Base-by-base conservation (phyloP, 1,284 basidiomycete genomes). In the Fomitopsis schrenkii region DNA sequence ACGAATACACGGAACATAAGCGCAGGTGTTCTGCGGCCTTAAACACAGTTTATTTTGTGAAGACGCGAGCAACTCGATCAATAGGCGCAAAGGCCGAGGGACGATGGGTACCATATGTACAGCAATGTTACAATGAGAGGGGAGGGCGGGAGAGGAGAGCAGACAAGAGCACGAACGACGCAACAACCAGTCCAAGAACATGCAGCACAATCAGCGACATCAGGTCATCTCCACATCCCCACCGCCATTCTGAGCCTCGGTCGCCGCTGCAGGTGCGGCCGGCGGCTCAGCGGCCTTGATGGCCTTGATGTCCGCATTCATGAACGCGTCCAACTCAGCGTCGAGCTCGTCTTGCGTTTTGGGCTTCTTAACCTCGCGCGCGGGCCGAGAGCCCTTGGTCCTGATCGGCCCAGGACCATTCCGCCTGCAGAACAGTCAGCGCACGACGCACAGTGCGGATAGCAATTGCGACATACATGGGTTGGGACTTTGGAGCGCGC, bases 301-400 rank as follows among this genome's bases (percentile, higher is more conserved):
- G 30, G 71, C 62, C n/a, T 71, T 65, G 14, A 46, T 76, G n/a
- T 84, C 81, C 63, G 87, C 85, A 22, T 82, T 85, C 93, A 97
- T 95, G 75, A 96, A 97, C 1, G 89, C 87, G 67, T 97, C 95
- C 64, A 98, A 75, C 77, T 98, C 95, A 71, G 86, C 88, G 75
- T 98, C 96, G 60, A 98, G 77, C 67, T 97, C 94, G 59, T 87
- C 91, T 5, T 85, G 88, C 8, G 91, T 94, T 71, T 91, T 83
- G 36, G 79, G 79, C 71, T 83, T 84, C 71, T 83, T 85, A 5
- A 76, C 76, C 63, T 59, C 70, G 28, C 71, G 73, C 50, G 71
- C 67, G 14, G 72, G 60, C 60, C 67, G 70, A 54, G 61, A 65
- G 55, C 59, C 30, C 58, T 68, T 77, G 52, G 79, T 78, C 41